phyloP scores from a whole-genome alignment of 2,329 filamentous ascomycete genomes.

The Xylariaceae sp. region DNA sequence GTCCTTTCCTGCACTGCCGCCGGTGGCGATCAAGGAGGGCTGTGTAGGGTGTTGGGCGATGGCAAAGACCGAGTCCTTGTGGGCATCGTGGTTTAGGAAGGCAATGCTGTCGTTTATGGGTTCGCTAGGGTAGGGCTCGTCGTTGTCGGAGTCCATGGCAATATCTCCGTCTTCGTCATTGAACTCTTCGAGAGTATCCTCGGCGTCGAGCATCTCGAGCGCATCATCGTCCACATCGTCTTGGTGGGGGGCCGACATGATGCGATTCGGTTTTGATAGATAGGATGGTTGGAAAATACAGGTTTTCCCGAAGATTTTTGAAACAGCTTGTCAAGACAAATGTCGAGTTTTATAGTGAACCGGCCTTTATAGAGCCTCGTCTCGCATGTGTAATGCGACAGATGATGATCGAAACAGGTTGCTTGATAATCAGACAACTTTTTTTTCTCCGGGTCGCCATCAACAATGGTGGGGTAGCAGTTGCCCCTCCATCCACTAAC shows the following conservation, averaged over 20 bases:
- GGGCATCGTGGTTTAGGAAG: slow-evolving; percentile 86
- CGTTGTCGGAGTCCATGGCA: slow-evolving; percentile 75
- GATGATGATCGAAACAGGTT: slow-evolving; percentile 14
- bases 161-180: slow-evolving; percentile 61
- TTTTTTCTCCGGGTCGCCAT: slow-evolving; percentile 17
- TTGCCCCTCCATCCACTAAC: no score
- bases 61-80: slow-evolving; percentile 89
- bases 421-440: slow-evolving; percentile 19
- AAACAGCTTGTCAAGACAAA: no score
- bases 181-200: slow-evolving; percentile 73
- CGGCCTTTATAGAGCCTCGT: no score
- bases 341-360: no score
- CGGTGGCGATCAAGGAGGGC: slow-evolving; percentile 77
- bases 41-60: slow-evolving; percentile 87
- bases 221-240: slow-evolving; percentile 50
- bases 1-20: slow-evolving; percentile 62
- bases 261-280: slow-evolving; percentile 1
- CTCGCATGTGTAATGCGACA: neutral
- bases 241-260: slow-evolving; percentile 35
- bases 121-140: slow-evolving; percentile 66
- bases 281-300: neutral
- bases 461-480: slow-evolving; percentile 15
- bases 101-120: slow-evolving; percentile 90
- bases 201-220: slow-evolving; percentile 69
- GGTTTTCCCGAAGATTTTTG: no score